These are phyloP conservation scores for Dendrothele bispora DNA, from an alignment of 768 basidiomycete genomes.

Conservation along the genomic window DNA sequence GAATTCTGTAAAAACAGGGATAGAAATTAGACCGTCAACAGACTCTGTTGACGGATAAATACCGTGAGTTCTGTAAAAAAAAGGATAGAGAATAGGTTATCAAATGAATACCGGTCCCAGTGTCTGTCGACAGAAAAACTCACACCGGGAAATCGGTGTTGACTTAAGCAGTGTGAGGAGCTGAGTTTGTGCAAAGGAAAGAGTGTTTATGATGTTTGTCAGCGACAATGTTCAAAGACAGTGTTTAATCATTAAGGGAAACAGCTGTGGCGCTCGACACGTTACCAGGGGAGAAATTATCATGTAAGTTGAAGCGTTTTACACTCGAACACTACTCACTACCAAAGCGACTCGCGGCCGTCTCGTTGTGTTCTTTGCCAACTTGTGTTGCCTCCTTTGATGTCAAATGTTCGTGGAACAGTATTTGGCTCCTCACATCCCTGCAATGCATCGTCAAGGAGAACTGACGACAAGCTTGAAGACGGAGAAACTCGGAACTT, in stretches of 20 bases:
- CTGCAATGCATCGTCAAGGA: no score
- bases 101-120: background rate
- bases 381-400: slow-evolving; percentile 8
- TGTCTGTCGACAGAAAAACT: slow-evolving; percentile 8
- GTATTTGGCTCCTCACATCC: slow-evolving; percentile 15
- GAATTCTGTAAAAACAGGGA: slow-evolving; percentile 23
- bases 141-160: slow-evolving; percentile 16
- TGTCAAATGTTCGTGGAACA: slow-evolving; percentile 12
- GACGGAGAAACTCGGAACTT: no score
- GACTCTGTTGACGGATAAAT: no score
- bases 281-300: no score
- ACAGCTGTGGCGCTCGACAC: no score
- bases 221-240: no score
- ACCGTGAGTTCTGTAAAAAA: slow-evolving; percentile 31
- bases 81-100: background rate
- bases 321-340: background rate
- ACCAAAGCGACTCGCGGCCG: background rate
- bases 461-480: no score
- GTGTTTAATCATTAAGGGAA: no score
- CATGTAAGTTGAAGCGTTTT: background rate
- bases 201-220: no score
- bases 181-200: slow-evolving; percentile 18
- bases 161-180: slow-evolving; percentile 14
- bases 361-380: slow-evolving; percentile 13
- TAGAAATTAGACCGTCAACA: no score